A percentile compares a stretch with the other conserved stretches of the same genome.
These are phyloP conservation scores for Tripterygium wilfordii DNA, from an alignment of 177 flowering plant genomes.

Conservation along the genomic window DNA sequence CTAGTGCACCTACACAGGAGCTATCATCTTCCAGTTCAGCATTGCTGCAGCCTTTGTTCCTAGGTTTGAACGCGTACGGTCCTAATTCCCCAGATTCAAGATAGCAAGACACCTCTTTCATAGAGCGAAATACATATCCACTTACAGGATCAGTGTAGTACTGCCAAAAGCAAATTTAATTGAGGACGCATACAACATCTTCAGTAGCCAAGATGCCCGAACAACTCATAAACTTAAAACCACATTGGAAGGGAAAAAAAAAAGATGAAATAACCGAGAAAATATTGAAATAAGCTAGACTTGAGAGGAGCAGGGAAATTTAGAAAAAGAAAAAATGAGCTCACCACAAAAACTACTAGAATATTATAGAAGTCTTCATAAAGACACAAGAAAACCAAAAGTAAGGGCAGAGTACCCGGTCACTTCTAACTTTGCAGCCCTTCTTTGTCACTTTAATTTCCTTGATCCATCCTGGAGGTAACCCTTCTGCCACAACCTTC, in stretches of 20 bases:
- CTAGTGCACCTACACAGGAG: conserved; percentile 22
- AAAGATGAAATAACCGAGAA: too few relatives aligned
- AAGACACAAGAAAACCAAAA: too few relatives aligned
- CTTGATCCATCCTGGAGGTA: conserved; percentile 47
- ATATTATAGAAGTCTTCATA: background rate
- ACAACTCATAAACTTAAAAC: background rate
- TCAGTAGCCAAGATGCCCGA: background rate
- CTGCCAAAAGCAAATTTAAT: conserved; percentile 26
- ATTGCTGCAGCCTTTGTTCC: conserved; percentile 5
- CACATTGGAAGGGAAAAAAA: too few relatives aligned
- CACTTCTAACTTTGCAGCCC: conserved; percentile 23
- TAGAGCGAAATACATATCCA: conserved; percentile 45
- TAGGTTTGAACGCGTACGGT: conserved; percentile 19
- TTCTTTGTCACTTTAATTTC: conserved; percentile 22
- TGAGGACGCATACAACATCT: too few relatives aligned
- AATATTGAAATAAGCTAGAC: background rate
- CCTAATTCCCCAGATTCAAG: conserved; percentile 31
- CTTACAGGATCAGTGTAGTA: conserved; percentile 48
- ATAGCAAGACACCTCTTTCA: conserved; percentile 39
- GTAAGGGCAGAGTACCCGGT: conserved; percentile 21
- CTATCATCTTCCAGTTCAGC: conserved; percentile 13
- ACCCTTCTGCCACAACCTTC: conserved; percentile 26
- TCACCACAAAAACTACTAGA: too few relatives aligned
- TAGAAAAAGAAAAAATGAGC: too few relatives aligned
- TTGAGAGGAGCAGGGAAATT: background rate